Percentiles rank a stretch among this genome's conserved stretches.
phyloP scores from a whole-genome alignment of 73 alveolate genomes.

The Paramecium sonneborni region DNA sequence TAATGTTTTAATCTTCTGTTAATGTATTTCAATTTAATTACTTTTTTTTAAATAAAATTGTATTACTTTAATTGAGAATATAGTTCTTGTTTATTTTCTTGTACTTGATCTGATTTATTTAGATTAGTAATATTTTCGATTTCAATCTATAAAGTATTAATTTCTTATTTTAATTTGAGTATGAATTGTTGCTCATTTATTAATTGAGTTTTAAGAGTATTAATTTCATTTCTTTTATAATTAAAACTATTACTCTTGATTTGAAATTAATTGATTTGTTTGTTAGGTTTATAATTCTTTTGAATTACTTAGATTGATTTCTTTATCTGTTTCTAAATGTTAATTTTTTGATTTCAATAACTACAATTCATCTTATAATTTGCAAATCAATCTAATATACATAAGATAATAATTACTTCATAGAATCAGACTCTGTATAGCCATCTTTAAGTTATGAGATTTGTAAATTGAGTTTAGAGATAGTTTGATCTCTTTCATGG shows the following conservation, averaged over 20 bases:
- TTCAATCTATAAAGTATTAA: not conserved
- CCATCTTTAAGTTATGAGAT: not conserved
- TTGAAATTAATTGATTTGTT: not conserved
- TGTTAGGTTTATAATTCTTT: not conserved
- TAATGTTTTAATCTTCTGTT: not conserved
- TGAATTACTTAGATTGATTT: not conserved
- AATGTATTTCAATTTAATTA: not conserved
- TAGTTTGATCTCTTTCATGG: not conserved
- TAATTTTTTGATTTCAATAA: not conserved
- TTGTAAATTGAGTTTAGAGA: not conserved
- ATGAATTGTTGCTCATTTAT: not conserved
- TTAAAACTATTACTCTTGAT: not conserved
- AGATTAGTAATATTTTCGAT: not conserved
- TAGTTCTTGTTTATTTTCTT: not conserved
- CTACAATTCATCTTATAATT: not conserved
- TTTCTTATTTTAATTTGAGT: not conserved
- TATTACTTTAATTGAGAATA: not conserved
- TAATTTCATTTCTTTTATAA: not conserved
- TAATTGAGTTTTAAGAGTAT: not conserved
- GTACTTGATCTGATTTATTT: not conserved
- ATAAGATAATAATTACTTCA: not conserved
- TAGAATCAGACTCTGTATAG: not conserved
- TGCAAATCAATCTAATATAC: not conserved
- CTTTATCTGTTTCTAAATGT: not conserved
- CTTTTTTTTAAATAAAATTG: not conserved